phyloP scores from a whole-genome alignment of 2,329 filamentous ascomycete genomes.

The Cladosporium sp. region DNA sequence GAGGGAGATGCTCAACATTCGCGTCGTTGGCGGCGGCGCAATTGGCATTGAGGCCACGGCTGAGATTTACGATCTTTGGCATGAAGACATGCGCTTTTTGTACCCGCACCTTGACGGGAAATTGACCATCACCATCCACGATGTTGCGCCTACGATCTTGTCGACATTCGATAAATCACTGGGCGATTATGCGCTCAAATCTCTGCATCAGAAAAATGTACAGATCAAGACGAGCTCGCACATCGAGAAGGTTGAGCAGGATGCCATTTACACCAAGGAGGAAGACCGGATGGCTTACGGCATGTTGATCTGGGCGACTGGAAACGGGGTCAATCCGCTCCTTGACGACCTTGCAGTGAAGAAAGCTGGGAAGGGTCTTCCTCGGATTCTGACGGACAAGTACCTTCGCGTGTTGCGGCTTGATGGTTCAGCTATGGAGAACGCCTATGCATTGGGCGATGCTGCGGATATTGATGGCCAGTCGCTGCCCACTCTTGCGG shows the following conservation, averaged over 20 bases:
- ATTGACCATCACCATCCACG: constrained; percentile 46
- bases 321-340: constrained; percentile 38
- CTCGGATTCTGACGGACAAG: constrained; percentile 39
- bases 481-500: constrained; percentile 39
- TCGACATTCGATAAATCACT: constrained; percentile 44
- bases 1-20: constrained; percentile 39
- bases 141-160: constrained; percentile 45
- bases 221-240: constrained; percentile 42
- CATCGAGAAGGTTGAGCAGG: constrained; percentile 39
- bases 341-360: constrained; percentile 37
- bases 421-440: constrained; percentile 31
- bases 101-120: constrained; percentile 45
- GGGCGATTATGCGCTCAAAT: constrained; percentile 44
- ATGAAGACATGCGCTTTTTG: constrained; percentile 40
- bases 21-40: constrained; percentile 45
- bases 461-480: constrained; percentile 43
- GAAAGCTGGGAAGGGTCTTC: constrained; percentile 37
- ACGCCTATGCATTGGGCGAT: constrained; percentile 40
- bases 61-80: constrained; percentile 46
- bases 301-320: constrained; percentile 43
- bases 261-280: constrained; percentile 40
- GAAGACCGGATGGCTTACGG: constrained; percentile 39
- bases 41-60: constrained; percentile 47
- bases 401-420: constrained; percentile 33
- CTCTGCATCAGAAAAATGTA: constrained; percentile 39